A percentile compares a stretch with the other conserved stretches of the same genome.
phyloP scores from a whole-genome alignment of 352 stramenopile species.

The Pythium biforme region DNA sequence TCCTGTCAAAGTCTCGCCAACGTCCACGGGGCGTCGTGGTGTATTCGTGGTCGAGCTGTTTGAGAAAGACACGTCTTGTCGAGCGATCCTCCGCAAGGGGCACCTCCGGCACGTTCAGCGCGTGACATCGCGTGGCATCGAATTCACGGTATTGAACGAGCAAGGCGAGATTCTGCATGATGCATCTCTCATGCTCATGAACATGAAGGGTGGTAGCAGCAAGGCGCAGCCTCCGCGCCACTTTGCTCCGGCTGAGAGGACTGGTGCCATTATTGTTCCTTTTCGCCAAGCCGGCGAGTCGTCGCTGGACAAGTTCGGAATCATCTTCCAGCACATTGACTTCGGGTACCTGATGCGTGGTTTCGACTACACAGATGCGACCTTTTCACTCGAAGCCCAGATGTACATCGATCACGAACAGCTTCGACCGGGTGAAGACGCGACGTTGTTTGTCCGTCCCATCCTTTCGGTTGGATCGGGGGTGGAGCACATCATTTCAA shows the following conservation, averaged over 20 bases:
- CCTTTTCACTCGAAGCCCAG: constrained; percentile 33
- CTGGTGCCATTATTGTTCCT: constrained; percentile 40
- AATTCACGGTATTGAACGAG: constrained; percentile 56
- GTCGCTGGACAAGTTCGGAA: constrained; percentile 37
- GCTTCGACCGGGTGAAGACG: constrained; percentile 40
- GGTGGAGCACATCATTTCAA: not conserved
- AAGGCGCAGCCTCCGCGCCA: constrained; percentile 35
- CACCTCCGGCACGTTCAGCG: constrained; percentile 50
- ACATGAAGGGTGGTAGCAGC: constrained; percentile 35
- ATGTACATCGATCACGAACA: constrained; percentile 58
- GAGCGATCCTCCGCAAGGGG: constrained; percentile 56
- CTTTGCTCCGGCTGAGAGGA: constrained; percentile 25
- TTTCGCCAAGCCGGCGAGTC: constrained; percentile 37
- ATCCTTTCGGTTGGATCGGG: constrained; percentile 19
- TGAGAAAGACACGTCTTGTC: constrained; percentile 50
- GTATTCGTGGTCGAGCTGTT: constrained; percentile 68
- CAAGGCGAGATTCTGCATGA: constrained; percentile 35
- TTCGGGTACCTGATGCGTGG: constrained; percentile 45
- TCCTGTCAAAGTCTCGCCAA: constrained; percentile 22
- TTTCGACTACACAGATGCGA: constrained; percentile 42
- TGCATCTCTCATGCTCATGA: constrained; percentile 37
- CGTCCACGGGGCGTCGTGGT: constrained; percentile 27
- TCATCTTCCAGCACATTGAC: constrained; percentile 35
- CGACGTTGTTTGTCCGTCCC: constrained; percentile 32
- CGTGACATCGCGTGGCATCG: constrained; percentile 43